Base-by-base conservation (phyloP, 345 rosid species). In the Atalantia buxifolia region DNA sequence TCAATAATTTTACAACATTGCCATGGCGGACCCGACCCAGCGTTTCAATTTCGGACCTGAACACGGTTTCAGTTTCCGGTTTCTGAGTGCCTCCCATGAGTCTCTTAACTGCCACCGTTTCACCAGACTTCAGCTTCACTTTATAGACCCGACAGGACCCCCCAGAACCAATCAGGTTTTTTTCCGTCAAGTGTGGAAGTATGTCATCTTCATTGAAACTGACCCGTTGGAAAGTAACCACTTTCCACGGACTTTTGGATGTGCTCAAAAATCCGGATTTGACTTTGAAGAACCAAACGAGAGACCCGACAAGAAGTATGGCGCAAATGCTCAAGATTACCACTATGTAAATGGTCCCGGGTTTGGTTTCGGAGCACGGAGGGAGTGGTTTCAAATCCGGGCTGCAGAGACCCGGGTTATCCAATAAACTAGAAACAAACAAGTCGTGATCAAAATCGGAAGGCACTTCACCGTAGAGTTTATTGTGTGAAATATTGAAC, bases 391-490 rank as follows among this genome's bases (percentile, higher is more conserved):
- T 77, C 80, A 85, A 65, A 81, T 77, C 78, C 65, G 85, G 86
- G 63, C 88, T 87, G 83, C 98, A 93, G 3, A 93, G 90, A 70
- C 66, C 62, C 74, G 92, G 93, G 81, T 93, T 93, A 50, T 88
- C 98, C 83, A 74, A 24, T 18, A 93, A 85, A 85, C 96, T 75
- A 30, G 83, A 69, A 40, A 79, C 25, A 36, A 76, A 89, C 7
- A 75, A 19, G 7, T 74, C 65, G 19, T 60, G 53, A 3, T 81
- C 80, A 71, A 90, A 89, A 31, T 87, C 91, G 1, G 59, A 55
- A 21, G 98, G 98, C 3, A 93, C 87, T 76, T 59, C 19, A 2
- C 98, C 98, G 65, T 48, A 40, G 2, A 93, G 77, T 36, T 64
- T 65, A 62, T 93, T 93, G 65, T 85, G 48, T 4, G 98, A 93